Base-by-base conservation (phyloP, 2,329 filamentous ascomycete genomes). In the Scortechinia acanthostroma region DNA sequence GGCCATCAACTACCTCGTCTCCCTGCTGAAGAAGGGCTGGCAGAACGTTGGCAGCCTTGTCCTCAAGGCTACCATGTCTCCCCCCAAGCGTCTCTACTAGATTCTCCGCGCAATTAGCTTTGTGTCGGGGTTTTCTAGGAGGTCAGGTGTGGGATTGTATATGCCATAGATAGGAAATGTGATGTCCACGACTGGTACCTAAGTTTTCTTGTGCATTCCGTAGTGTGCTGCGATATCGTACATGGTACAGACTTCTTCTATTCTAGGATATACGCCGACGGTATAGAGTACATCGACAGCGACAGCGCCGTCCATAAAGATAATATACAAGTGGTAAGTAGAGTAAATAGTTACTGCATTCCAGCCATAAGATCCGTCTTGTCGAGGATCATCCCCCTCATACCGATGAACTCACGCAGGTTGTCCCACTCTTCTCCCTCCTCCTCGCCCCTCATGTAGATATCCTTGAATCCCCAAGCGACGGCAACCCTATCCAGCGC, bases 1-100 rank as follows among this genome's bases (percentile, higher is more conserved):
- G 77, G 82, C 91, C 74, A 97, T 98, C 86, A 98, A 98, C 88
- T 98, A 98, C 84, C 85, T 98, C 56, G 91, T 98, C 70, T 96
- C 90, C 55, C 81, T 98, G 60, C 80, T 98, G 70, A 98, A 98
- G 90, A 98, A 98, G 88, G 93, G 93, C 70, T 98, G 93, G 93
- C 93, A 98, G 83, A 98, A 98, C 83, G 93, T 98, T 65, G 93
- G 93, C 70, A 93, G 87, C 81, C 83, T 98, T 77, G 95, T 91
- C 70, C 93, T 98, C 83, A 98, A 98, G 88, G 93, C 93, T 76
- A 88, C 88, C 78, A 98, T 98, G 93, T 95, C 89, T 73, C 93
- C 93, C 59, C 93, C 93, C 60, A 93, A 90, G 82, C 90, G 93
- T 68, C 76, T 98, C 60, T 98, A 96, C 83, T 98, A 97, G 55